A percentile compares a stretch with the other conserved stretches of the same genome.
phyloP scores from a whole-genome alignment of 495 filamentous ascomycete genomes.

The Penicillium taxi region DNA sequence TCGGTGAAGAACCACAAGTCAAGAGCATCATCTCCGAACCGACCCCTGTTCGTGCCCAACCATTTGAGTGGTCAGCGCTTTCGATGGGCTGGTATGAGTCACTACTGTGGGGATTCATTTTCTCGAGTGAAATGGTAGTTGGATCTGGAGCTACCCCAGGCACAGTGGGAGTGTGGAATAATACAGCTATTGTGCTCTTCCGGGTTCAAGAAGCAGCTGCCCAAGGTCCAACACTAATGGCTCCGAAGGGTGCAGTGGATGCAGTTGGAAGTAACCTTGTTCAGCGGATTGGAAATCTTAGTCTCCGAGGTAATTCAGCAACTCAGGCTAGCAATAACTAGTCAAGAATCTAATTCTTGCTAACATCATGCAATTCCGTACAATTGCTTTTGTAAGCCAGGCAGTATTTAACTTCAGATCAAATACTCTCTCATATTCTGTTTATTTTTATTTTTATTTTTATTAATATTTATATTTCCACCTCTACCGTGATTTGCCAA shows the following conservation, averaged over 20 bases:
- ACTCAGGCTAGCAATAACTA: too few species aligned
- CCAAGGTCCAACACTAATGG: constrained; percentile 71
- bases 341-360: too few species aligned
- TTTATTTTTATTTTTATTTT: too few species aligned
- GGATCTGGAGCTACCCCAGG: constrained; percentile 52
- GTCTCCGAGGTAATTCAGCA: constrained; percentile 42
- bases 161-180: constrained; percentile 93
- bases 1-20: constrained; percentile 55
- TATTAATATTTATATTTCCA: too few species aligned
- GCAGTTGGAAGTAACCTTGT: constrained; percentile 91
- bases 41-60: constrained; percentile 67
- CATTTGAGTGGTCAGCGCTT: constrained; percentile 91
- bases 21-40: constrained; percentile 59
- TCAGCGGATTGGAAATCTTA: constrained; percentile 74
- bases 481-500: too few species aligned
- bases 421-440: too few species aligned
- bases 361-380: too few species aligned
- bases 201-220: constrained; percentile 76
- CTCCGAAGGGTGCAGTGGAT: constrained; percentile 86
- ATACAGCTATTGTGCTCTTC: constrained; percentile 80
- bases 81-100: constrained; percentile 96
- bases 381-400: too few species aligned
- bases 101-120: constrained; percentile 91
- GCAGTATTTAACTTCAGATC: too few species aligned
- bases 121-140: constrained; percentile 81